These are phyloP conservation scores for Potentilla sterilis DNA, from an alignment of 306 rosid genomes.

Conservation along the genomic window DNA sequence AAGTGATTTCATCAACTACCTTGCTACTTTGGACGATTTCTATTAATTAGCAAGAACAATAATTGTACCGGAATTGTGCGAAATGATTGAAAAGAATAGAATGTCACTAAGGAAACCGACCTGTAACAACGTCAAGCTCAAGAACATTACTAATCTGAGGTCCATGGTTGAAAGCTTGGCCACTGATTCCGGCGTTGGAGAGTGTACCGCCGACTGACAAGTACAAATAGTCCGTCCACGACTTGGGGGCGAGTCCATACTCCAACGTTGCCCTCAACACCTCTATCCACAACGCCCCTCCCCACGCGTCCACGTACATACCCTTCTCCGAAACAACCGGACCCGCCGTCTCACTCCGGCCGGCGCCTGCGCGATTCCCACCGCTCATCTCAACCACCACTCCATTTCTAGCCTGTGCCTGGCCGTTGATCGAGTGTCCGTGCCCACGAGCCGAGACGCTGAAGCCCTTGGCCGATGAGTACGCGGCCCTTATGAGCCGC, in stretches of 20 bases:
- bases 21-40: not conserved
- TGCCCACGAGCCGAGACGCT: constrained; percentile 85
- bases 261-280: constrained; percentile 54
- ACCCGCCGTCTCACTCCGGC: not conserved
- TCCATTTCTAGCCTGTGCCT: constrained; percentile 58
- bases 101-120: constrained; percentile 18
- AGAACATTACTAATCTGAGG: constrained; percentile 81
- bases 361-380: not conserved
- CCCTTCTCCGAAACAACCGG: constrained; percentile 49
- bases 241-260: constrained; percentile 76
- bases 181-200: constrained; percentile 91
- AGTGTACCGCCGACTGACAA: constrained; percentile 94
- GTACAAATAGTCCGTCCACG: constrained; percentile 95
- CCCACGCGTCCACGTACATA: constrained; percentile 84
- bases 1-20: constrained; percentile 10
- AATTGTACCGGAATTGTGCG: not conserved
- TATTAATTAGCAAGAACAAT: not conserved
- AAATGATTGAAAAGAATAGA: not conserved
- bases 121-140: constrained; percentile 90
- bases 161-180: constrained; percentile 89
- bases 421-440: constrained; percentile 98
- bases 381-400: constrained; percentile 75
- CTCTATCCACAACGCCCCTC: constrained; percentile 86
- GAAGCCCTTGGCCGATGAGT: constrained; percentile 33
- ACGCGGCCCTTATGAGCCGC: constrained; percentile 43